phyloP scores from a whole-genome alignment of 2,329 filamentous ascomycete species.

The Alternaria panax region DNA sequence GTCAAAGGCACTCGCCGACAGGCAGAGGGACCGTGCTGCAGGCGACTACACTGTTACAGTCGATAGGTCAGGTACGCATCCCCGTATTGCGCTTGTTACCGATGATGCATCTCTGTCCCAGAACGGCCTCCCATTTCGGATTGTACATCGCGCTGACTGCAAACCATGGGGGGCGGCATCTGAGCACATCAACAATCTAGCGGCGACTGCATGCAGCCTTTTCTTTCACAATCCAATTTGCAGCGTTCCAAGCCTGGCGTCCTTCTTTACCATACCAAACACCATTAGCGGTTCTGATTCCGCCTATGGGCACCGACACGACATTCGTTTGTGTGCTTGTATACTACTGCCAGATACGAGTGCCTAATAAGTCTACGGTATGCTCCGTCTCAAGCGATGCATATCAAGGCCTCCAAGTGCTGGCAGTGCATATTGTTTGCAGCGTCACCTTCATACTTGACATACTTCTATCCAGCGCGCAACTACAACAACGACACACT shows the following conservation, averaged over 20 bases:
- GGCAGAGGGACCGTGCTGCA: constrained; percentile 34
- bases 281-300: neutral
- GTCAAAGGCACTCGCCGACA: constrained; percentile 37
- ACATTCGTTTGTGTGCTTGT: neutral
- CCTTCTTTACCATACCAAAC: neutral
- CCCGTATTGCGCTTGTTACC: neutral
- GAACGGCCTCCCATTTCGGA: neutral
- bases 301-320: neutral
- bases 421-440: neutral
- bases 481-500: neutral
- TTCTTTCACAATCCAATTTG: neutral
- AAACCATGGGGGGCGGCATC: constrained; percentile 13
- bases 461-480: neutral
- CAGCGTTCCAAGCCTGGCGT: neutral
- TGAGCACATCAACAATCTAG: neutral
- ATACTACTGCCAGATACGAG: neutral
- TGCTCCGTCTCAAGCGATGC: neutral
- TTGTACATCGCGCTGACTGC: constrained; percentile 5
- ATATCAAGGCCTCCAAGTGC: neutral
- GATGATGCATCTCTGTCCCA: too few relatives aligned
- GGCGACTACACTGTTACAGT: constrained; percentile 49
- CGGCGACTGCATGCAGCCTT: neutral
- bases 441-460: neutral
- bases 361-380: too few relatives aligned
- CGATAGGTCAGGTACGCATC: constrained; percentile 43